Evolutionary conservation across 1,284 basidiomycete genomes (phyloP), one percentile per base, ranked within the genome.

Genomic region (Rhodofomes roseus): DNA sequence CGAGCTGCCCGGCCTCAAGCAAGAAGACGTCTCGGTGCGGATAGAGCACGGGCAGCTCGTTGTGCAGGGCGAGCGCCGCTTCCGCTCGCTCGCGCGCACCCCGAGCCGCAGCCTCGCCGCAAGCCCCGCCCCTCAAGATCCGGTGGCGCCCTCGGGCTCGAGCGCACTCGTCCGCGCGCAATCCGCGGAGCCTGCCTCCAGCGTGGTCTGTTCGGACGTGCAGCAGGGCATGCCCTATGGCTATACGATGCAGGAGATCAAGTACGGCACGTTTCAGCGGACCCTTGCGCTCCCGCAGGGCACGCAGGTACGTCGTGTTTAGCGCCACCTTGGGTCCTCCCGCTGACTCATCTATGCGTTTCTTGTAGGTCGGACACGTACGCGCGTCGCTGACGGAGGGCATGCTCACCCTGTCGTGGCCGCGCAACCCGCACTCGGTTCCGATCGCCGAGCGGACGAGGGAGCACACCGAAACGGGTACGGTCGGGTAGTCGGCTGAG

Each of bases 1-100:
- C 60, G 85, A 87, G 65, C 68, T 86, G 5, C 84, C 85, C 22
- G 84, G 84, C 7, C 74, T 86, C 55, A 77, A 77, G 59, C 77
- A 74, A n/a, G 70, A 76, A 9, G 78, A 84, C 36, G 71, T 86
- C 3, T 70, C 72, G 1, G 70, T 86, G 1, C 70, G 76, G 34
- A 71, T 85, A 27, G 73, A 75, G 44, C 73, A 77, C 6, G 76
- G 75, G 6, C 64, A 69, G 20, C 74, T 86, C 50, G 67, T 80
- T 16, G 68, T 86, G 25, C 70, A 73, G 8, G 84, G 84, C 25
- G 73, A 76, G 54, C 77, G 83, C 16, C 60, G 39, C n/a, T 56
- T 55, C 44, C 57, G 41, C 25, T 37, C 66, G 63, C 11, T 65
- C 72, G 55, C 57, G 68, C 56, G 55, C n/a, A 7, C 20, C 18